These are phyloP conservation scores for Inga oerstediana DNA, from an alignment of 306 rosid species.

Conservation along the genomic window DNA sequence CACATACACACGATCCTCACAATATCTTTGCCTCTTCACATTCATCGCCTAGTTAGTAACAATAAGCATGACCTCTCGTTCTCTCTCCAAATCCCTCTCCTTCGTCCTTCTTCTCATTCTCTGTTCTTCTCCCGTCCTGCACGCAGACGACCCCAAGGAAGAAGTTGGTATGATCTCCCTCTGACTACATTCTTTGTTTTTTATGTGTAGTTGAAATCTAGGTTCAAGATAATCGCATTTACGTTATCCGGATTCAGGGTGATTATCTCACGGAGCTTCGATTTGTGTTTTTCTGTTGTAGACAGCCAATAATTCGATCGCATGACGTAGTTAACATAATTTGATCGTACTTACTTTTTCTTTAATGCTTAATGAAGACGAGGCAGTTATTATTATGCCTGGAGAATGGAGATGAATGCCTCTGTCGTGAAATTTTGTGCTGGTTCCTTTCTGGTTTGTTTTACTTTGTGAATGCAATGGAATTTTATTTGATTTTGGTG, in stretches of 20 bases:
- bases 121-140: conserved; percentile 31
- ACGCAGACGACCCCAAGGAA: background rate
- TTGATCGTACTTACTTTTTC: background rate
- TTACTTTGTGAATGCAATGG: background rate
- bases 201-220: background rate
- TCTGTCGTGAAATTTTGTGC: background rate
- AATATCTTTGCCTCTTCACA: background rate
- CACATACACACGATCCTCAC: background rate
- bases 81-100: conserved; percentile 26
- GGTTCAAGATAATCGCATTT: background rate
- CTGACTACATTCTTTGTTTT: background rate
- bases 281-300: background rate
- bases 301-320: background rate
- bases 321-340: background rate
- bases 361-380: background rate
- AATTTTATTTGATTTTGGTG: background rate
- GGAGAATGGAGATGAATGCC: background rate
- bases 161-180: conserved; percentile 51
- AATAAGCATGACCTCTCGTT: background rate
- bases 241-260: background rate
- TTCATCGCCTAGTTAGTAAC: background rate
- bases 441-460: conserved; percentile 1
- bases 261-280: background rate
- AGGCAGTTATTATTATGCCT: background rate
- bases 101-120: conserved; percentile 31